Conservation (phyloP, 768 basidiomycete genomes). For the Leccinum boreale region DNA sequence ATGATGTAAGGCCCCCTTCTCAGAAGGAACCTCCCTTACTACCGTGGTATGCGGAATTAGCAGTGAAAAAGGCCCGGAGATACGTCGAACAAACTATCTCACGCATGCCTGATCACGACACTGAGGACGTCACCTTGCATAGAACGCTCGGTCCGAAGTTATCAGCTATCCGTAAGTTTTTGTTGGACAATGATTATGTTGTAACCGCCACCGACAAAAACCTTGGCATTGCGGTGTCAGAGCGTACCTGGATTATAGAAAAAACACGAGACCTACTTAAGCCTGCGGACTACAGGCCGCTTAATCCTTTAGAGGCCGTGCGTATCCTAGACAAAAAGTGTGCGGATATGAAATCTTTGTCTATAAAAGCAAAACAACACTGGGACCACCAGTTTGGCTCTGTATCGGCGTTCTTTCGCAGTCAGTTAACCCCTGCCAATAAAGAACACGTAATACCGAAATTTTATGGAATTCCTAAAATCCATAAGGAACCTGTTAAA, state of each 20-base stretch:
- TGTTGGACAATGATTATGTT: background rate
- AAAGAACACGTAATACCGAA: too few relatives aligned
- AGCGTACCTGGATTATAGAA: background rate
- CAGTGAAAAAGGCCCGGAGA: background rate
- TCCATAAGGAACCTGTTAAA: too few relatives aligned
- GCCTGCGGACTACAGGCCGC: too few relatives aligned
- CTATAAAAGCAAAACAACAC: too few relatives aligned
- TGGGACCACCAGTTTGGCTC: too few relatives aligned
- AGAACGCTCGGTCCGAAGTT: background rate
- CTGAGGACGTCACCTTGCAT: background rate
- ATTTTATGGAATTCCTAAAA: too few relatives aligned
- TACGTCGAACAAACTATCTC: background rate
- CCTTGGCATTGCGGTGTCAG: background rate
- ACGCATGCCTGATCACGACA: fast-evolving
- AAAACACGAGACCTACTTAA: too few relatives aligned
- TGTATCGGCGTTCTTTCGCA: too few relatives aligned
- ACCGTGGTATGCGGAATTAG: background rate
- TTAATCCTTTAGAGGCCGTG: too few relatives aligned
- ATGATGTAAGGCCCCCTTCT: constrained; percentile 1
- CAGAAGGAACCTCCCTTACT: background rate
- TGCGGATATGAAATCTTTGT: too few relatives aligned
- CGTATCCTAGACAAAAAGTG: too few relatives aligned
- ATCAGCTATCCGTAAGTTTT: background rate
- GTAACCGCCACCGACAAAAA: background rate
- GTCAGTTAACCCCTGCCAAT: too few relatives aligned